These are phyloP conservation scores for Rosellinia necatrix DNA, from an alignment of 2,329 filamentous ascomycete genomes.

Conservation along the genomic window DNA sequence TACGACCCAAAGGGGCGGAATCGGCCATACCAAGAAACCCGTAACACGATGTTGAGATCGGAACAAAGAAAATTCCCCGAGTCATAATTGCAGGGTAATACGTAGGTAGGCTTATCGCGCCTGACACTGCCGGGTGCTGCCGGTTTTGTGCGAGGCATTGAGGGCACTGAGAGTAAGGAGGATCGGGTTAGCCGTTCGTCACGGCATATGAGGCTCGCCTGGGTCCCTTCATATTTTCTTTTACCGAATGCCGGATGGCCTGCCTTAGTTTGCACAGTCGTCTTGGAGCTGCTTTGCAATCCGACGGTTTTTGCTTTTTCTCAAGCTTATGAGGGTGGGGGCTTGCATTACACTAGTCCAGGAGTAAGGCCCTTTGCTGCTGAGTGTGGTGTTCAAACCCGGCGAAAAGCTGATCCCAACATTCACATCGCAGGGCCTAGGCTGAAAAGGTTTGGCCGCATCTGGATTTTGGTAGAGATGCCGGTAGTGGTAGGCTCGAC, in stretches of 20 bases:
- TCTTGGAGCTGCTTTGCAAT: conserved; percentile 20
- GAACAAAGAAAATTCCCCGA: conserved; percentile 32
- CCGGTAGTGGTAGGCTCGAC: background rate
- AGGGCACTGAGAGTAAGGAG: conserved; percentile 19
- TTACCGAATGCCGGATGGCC: conserved; percentile 12
- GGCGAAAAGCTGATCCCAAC: conserved; percentile 10
- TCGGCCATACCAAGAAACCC: conserved; percentile 21
- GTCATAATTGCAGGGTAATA: conserved; percentile 21
- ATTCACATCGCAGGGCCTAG: conserved; percentile 17
- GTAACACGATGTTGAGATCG: conserved; percentile 23
- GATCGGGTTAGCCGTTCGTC: conserved; percentile 29
- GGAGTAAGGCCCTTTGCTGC: conserved; percentile 15
- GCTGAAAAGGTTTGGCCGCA: conserved; percentile 16
- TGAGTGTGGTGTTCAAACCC: conserved; percentile 19
- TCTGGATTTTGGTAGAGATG: conserved; percentile 1
- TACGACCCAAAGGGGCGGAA: conserved; percentile 28
- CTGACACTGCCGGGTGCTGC: conserved; percentile 23
- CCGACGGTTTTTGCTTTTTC: conserved; percentile 23
- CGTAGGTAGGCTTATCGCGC: conserved; percentile 15
- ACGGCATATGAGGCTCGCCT: conserved; percentile 21
- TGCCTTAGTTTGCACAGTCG: conserved; percentile 18
- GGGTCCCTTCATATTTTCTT: conserved; percentile 6
- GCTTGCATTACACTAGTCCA: conserved; percentile 26
- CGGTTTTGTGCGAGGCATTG: conserved; percentile 26
- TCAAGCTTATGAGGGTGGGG: conserved; percentile 23